Evolutionary conservation across 441 rosid genomes (phyloP).

Genomic region (Brassica hybrid): DNA sequence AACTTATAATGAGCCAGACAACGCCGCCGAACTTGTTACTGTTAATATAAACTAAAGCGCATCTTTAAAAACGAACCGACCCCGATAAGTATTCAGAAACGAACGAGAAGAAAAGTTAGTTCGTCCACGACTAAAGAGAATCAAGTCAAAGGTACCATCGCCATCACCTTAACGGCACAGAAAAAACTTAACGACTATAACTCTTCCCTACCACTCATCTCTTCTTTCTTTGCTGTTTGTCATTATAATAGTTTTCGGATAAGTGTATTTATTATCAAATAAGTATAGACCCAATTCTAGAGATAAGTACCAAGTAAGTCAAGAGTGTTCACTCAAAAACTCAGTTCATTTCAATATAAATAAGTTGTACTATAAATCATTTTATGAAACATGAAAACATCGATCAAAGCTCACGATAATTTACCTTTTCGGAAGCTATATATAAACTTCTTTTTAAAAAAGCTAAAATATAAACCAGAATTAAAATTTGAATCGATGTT

Average conservation of each 20-base stretch:
- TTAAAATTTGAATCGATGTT: neutral
- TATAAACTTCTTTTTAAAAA: neutral
- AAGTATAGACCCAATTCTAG: conserved; percentile 13
- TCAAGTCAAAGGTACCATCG: conserved; percentile 38
- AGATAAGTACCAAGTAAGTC: neutral
- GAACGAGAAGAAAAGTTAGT: conserved; percentile 19
- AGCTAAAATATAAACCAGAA: neutral
- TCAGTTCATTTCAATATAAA: neutral
- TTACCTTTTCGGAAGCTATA: neutral
- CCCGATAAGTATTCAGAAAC: conserved; percentile 9
- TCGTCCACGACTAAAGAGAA: conserved; percentile 28
- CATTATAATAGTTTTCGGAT: conserved; percentile 4
- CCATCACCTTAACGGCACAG: conserved; percentile 39
- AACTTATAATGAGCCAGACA: conserved; percentile 32
- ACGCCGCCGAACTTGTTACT: conserved; percentile 38
- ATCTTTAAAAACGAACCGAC: neutral
- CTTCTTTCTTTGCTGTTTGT: conserved; percentile 28
- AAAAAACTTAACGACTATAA: conserved; percentile 33
- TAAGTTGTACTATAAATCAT: neutral
- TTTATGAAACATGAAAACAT: neutral
- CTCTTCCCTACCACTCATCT: conserved; percentile 35
- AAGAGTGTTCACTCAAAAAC: neutral
- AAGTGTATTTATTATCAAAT: neutral
- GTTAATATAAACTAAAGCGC: neutral
- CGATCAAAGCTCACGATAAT: neutral